Base-by-base conservation (phyloP, 2,329 filamentous ascomycete species). In the Microthyrium microscopicum region DNA sequence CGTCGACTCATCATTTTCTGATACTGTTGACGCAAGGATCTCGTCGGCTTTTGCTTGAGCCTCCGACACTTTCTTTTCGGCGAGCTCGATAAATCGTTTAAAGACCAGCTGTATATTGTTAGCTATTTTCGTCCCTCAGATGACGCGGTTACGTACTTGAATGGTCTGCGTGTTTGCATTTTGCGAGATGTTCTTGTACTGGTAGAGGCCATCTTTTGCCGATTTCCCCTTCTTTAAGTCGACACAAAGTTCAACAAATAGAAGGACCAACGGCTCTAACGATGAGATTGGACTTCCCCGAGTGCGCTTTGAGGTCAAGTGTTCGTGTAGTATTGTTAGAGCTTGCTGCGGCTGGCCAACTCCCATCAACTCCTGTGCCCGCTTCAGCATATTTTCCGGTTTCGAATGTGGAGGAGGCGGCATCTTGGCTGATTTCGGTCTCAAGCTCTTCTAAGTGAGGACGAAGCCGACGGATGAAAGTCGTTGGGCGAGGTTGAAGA, bases 151-250 rank as follows among this genome's bases (percentile, higher is more conserved):
- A 33, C 55, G 39, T 62, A 83, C 79, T 73, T 95, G 89, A 56
- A 98, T 98, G 40, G 89, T 98, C 48, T 74, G 84, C 45, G 98
- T 84, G 55, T 95, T 95, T 47, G 87, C 93, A 64, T 98, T 98
- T 60, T 98, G 89, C 36, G 85, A 87, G 46, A 94, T 95, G 60
- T 98, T 98, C 70, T 98, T 98, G 72, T 98, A 98, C 59, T 94
- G 89, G 59, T 95, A 98, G 31, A 98, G 70, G 40, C 89, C 89
- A 64, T 98, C 89, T 70, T 98, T 98, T 58, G 87, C 89, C 40
- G 89, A 71, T 62, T 98, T 98, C 49, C 89, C 89, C 64, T 95
- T 98, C 64, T 89, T 84, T 50, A 94, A 75, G 53, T 95, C 87
- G 51, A 98, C 89, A 46, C 81, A 93, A 39, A 95, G 73, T 61